Evolutionary conservation across 257 asterid genomes (phyloP).

Genomic region (Echium plantagineum): DNA sequence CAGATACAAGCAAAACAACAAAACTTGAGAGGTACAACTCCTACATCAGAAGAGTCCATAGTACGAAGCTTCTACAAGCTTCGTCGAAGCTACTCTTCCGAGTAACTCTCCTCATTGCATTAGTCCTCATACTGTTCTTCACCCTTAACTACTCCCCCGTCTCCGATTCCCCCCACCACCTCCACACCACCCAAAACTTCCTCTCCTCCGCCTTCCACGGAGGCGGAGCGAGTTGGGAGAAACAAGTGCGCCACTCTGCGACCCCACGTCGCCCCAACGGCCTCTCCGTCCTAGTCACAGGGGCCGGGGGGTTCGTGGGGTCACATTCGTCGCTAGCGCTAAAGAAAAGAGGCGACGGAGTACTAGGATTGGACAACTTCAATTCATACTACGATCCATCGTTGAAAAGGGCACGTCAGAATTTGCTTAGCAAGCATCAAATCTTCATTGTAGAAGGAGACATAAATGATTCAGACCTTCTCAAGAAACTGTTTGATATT

Average conservation of each 20-base stretch:
- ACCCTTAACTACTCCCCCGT: constrained; percentile 65
- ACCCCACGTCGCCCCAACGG: constrained; percentile 82
- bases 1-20: constrained; percentile 48
- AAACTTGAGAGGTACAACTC: constrained; percentile 73
- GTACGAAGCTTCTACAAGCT: constrained; percentile 66
- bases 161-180: constrained; percentile 21
- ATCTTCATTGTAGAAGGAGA: constrained; percentile 66
- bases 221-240: constrained; percentile 70
- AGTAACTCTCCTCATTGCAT: constrained; percentile 63
- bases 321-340: constrained; percentile 71
- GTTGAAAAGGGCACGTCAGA: constrained; percentile 51
- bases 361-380: constrained; percentile 77
- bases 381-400: constrained; percentile 82
- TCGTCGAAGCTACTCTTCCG: constrained; percentile 87
- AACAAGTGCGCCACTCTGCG: constrained; percentile 72
- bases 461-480: constrained; percentile 46
- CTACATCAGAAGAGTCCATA: constrained; percentile 64
- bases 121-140: constrained; percentile 66
- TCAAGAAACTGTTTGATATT: constrained; percentile 56
- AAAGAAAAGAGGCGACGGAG: constrained; percentile 86
- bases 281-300: constrained; percentile 73
- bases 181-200: constrained; percentile 39
- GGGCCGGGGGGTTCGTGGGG: constrained; percentile 90
- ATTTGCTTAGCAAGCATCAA: constrained; percentile 34
- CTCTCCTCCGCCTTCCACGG: constrained; percentile 68